phyloP scores from a whole-genome alignment of 23 red algal genomes.

The Agarophyton chilense region DNA sequence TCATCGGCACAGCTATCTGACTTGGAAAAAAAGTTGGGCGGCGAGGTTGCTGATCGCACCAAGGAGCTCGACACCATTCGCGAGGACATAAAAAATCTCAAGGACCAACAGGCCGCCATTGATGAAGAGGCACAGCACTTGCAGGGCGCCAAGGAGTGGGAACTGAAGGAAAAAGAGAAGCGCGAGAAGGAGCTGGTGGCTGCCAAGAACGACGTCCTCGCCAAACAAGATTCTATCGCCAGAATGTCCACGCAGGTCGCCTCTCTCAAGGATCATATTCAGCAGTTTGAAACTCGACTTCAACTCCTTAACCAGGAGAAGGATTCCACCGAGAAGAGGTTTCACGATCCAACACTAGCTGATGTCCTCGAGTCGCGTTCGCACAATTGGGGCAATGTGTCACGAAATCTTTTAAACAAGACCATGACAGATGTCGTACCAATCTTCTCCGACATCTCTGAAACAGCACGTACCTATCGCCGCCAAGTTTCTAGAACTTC shows the following conservation, averaged over 20 bases:
- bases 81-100: slow-evolving; percentile 51
- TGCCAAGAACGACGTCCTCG: slow-evolving; percentile 73
- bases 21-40: slow-evolving; percentile 36
- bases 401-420: slow-evolving; percentile 78
- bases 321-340: slow-evolving; percentile 54
- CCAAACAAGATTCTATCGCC: slow-evolving; percentile 68
- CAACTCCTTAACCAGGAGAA: slow-evolving; percentile 69
- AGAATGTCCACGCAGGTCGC: slow-evolving; percentile 63
- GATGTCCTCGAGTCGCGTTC: slow-evolving; percentile 73
- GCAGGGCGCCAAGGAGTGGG: slow-evolving; percentile 69
- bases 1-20: slow-evolving; percentile 47
- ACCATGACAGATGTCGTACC: slow-evolving; percentile 71
- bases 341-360: slow-evolving; percentile 58
- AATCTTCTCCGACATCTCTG: slow-evolving; percentile 41
- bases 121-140: slow-evolving; percentile 70
- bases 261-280: slow-evolving; percentile 69
- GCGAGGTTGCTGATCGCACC: slow-evolving; percentile 46
- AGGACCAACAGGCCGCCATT: slow-evolving; percentile 47
- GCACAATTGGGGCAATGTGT: slow-evolving; percentile 66
- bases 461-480: slow-evolving; percentile 55
- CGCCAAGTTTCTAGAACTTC: slow-evolving; percentile 57
- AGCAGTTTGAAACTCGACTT: slow-evolving; percentile 50
- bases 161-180: slow-evolving; percentile 50
- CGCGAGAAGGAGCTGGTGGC: slow-evolving; percentile 72
- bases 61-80: slow-evolving; percentile 31